Percentiles rank a stretch among this genome's conserved stretches.
Evolutionary conservation across 2,329 filamentous ascomycete genomes (phyloP).

Genomic region (Aspergillus alliaceus): DNA sequence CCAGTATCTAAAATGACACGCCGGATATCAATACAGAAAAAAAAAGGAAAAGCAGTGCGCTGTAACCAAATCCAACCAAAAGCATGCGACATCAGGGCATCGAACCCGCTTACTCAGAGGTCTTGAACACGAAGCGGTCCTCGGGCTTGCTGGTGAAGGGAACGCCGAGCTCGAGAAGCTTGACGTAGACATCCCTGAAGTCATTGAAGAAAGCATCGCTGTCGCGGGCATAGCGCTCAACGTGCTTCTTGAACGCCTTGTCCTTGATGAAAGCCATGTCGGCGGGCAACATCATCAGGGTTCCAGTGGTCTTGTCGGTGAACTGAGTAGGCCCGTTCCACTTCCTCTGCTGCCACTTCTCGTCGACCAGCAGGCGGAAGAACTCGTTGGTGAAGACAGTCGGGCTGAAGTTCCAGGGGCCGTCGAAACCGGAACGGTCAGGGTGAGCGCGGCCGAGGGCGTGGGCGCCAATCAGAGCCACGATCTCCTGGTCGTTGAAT

Average conservation of each 20-base stretch:
- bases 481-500: conserved; percentile 95
- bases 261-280: conserved; percentile 87
- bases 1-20: conserved; percentile 4
- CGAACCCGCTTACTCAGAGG: conserved; percentile 36
- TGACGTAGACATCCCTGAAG: conserved; percentile 74
- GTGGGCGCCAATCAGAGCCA: conserved; percentile 82
- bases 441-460: conserved; percentile 87
- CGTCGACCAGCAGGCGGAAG: conserved; percentile 80
- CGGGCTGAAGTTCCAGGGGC: conserved; percentile 89
- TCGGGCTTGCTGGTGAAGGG: conserved; percentile 72
- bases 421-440: conserved; percentile 82
- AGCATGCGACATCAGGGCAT: neutral
- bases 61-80: conserved; percentile 12
- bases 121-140: conserved; percentile 65
- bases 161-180: conserved; percentile 91
- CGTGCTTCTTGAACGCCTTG: conserved; percentile 76
- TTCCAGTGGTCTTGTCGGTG: conserved; percentile 83
- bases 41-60: conserved; percentile 13
- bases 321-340: conserved; percentile 91
- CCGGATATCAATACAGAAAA: conserved; percentile 24
- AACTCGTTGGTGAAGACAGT: conserved; percentile 94
- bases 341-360: conserved; percentile 91
- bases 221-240: conserved; percentile 88
- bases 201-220: conserved; percentile 91
- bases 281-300: conserved; percentile 95